phyloP scores from a whole-genome alignment of 352 stramenopile species.

The Phytophthora ohioensis region DNA sequence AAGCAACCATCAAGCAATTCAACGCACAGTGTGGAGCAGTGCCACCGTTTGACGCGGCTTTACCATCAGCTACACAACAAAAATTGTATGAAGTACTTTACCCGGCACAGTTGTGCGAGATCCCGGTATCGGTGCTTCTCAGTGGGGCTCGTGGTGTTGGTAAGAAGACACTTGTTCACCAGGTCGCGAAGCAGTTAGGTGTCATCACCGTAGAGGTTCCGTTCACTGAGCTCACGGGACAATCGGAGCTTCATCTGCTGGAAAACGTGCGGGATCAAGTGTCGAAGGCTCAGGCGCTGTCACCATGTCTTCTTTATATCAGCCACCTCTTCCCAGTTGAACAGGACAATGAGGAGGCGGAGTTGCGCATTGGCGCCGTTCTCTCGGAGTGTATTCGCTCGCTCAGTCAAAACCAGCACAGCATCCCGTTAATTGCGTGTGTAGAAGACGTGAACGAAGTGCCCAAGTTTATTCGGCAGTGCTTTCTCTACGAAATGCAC shows the following conservation, averaged over 20 bases:
- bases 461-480: slow-evolving; percentile 83
- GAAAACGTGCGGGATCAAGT: slow-evolving; percentile 82
- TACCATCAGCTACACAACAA: slow-evolving; percentile 50
- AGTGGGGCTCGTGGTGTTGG: slow-evolving; percentile 72
- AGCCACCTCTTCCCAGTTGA: slow-evolving; percentile 81
- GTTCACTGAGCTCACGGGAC: slow-evolving; percentile 79
- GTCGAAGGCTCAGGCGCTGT: slow-evolving; percentile 67
- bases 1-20: slow-evolving; percentile 64
- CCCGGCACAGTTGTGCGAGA: slow-evolving; percentile 68
- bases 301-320: slow-evolving; percentile 84
- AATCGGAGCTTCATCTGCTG: slow-evolving; percentile 76
- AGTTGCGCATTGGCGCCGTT: slow-evolving; percentile 68
- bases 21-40: slow-evolving; percentile 29
- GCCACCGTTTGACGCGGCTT: slow-evolving; percentile 28
- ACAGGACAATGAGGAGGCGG: slow-evolving; percentile 80
- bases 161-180: slow-evolving; percentile 76
- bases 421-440: slow-evolving; percentile 77
- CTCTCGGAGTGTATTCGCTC: slow-evolving; percentile 73
- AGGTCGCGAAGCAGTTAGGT: slow-evolving; percentile 74
- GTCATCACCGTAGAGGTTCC: slow-evolving; percentile 75
- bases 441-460: slow-evolving; percentile 83
- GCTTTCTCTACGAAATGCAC: slow-evolving; percentile 82
- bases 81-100: slow-evolving; percentile 76
- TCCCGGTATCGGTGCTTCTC: slow-evolving; percentile 78
- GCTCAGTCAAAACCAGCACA: slow-evolving; percentile 58